A percentile compares a stretch with the other conserved stretches of the same genome.
Evolutionary conservation across 768 basidiomycete species (phyloP).

Genomic region (Serendipita indica): DNA sequence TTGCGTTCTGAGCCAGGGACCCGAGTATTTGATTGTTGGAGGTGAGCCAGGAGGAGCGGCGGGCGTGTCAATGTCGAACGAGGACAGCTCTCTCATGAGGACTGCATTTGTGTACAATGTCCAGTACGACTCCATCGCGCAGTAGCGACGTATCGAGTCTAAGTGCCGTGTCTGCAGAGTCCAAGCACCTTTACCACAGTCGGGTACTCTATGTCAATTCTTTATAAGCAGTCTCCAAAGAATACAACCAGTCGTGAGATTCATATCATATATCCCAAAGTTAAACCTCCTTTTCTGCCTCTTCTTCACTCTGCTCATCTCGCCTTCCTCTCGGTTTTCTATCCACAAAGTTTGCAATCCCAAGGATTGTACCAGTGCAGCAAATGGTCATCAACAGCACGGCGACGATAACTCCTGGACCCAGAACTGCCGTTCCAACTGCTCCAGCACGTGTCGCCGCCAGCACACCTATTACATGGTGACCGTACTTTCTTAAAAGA

Average conservation of each 20-base stretch:
- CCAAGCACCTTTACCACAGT: too few species aligned
- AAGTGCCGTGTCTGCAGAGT: neutral
- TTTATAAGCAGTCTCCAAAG: too few species aligned
- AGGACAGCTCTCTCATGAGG: neutral
- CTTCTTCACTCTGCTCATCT: neutral
- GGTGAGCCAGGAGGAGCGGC: constrained; percentile 47
- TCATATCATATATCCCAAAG: too few species aligned
- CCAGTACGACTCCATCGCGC: neutral
- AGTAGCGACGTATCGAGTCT: neutral
- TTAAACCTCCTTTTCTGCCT: neutral
- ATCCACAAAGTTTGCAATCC: neutral
- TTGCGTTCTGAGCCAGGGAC: constrained; percentile 94
- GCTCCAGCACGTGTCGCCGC: constrained; percentile 4
- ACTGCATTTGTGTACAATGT: neutral
- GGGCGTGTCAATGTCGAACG: constrained; percentile 25
- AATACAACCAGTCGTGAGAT: too few species aligned
- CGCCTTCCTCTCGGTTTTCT: neutral
- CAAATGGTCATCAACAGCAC: neutral
- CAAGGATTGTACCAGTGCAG: neutral
- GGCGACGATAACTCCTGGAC: neutral
- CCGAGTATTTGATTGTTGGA: constrained; percentile 43
- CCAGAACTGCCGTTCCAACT: neutral
- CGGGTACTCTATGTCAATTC: too few species aligned
- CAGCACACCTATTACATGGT: neutral
- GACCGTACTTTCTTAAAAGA: neutral